phyloP scores from a whole-genome alignment of 2,329 filamentous ascomycete genomes.

The Elsinoe necatrix region DNA sequence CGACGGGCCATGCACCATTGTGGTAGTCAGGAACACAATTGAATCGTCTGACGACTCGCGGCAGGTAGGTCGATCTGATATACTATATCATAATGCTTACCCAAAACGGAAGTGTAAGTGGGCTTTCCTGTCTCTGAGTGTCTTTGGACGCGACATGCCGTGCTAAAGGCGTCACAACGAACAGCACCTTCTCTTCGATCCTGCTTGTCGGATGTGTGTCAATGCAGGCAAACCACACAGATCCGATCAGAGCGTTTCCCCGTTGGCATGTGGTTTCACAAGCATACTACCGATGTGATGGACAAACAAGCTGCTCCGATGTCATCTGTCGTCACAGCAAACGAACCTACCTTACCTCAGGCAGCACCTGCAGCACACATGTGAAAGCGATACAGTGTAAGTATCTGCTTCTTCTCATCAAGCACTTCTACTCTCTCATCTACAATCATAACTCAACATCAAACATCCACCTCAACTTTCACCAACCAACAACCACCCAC shows the following conservation, averaged over 20 bases:
- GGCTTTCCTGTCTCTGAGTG: neutral
- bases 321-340: neutral
- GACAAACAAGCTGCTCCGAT: neutral
- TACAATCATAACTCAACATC: neutral
- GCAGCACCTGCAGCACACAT: neutral
- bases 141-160: neutral
- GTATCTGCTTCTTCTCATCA: conserved; percentile 1
- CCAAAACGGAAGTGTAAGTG: neutral
- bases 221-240: neutral
- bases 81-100: neutral
- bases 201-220: neutral
- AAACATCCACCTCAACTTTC: neutral
- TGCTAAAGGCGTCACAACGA: neutral
- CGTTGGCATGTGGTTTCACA: neutral
- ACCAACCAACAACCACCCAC: neutral
- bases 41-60: neutral
- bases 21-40: conserved; percentile 1
- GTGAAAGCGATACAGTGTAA: neutral
- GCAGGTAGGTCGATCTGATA: neutral
- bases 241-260: neutral
- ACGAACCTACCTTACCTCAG: neutral
- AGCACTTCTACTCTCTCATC: neutral
- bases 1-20: neutral
- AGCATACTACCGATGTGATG: neutral
- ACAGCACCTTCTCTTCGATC: neutral